A percentile compares a stretch with the other conserved stretches of the same genome.
Evolutionary conservation across 2,329 filamentous ascomycete species (phyloP).

Genomic region (Cladosporium sp.): DNA sequence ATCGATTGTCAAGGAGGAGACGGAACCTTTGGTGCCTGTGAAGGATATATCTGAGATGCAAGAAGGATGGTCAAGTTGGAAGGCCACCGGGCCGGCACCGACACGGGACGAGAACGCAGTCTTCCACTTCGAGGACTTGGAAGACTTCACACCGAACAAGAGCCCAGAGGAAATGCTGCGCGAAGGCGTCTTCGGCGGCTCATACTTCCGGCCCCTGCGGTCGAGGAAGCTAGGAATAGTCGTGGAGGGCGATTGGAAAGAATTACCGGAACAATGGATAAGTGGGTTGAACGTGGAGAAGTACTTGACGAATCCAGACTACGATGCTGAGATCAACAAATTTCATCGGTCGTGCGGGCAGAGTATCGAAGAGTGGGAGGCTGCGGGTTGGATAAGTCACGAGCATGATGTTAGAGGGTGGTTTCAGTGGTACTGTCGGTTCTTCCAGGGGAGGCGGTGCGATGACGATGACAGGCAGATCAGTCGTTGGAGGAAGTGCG

Average conservation of each 20-base stretch:
- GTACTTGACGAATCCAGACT: conserved; percentile 40
- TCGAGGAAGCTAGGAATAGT: conserved; percentile 41
- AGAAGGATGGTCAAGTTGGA: conserved; percentile 45
- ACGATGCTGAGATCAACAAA: conserved; percentile 50
- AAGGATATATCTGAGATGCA: conserved; percentile 32
- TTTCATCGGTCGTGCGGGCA: conserved; percentile 52
- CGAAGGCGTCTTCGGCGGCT: conserved; percentile 51
- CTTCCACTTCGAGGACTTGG: conserved; percentile 44
- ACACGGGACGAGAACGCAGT: conserved; percentile 39
- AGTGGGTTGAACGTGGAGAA: conserved; percentile 35
- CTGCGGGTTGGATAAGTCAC: conserved; percentile 53
- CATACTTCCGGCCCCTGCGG: conserved; percentile 48
- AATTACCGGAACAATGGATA: conserved; percentile 45
- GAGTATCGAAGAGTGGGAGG: conserved; percentile 54
- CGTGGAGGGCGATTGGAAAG: conserved; percentile 45
- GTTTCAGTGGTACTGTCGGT: conserved; percentile 56
- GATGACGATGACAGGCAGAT: conserved; percentile 52
- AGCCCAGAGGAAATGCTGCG: conserved; percentile 50
- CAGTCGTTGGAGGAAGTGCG: conserved; percentile 50
- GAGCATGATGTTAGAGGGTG: conserved; percentile 51
- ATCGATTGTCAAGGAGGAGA: conserved; percentile 11
- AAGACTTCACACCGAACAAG: conserved; percentile 50
- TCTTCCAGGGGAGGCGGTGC: conserved; percentile 49
- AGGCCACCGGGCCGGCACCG: conserved; percentile 35
- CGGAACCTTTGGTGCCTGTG: conserved; percentile 22